Conservation (phyloP, 2,329 filamentous ascomycete species). For the Neophaeococcomyces aloes region DNA sequence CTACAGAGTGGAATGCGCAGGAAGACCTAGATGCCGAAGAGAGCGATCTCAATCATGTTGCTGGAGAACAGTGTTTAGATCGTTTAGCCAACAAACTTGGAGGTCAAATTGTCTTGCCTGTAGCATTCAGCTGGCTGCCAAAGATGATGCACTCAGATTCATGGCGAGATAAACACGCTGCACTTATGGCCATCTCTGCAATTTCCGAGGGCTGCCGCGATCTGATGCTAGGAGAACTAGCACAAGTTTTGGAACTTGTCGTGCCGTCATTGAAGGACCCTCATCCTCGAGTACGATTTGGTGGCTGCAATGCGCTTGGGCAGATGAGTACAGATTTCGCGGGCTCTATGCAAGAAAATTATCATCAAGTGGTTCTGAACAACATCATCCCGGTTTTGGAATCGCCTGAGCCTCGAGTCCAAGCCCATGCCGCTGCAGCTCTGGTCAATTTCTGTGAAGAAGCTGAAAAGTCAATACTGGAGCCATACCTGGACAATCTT, state of each 20-base stretch:
- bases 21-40: constrained; percentile 95
- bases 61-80: constrained; percentile 97
- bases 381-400: constrained; percentile 88
- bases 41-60: constrained; percentile 93
- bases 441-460: constrained; percentile 99
- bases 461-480: constrained; percentile 80
- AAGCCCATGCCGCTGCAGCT: constrained; percentile 93
- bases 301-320: constrained; percentile 94
- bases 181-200: constrained; percentile 95
- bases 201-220: constrained; percentile 96
- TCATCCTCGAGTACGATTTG: constrained; percentile 91
- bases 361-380: constrained; percentile 75
- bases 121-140: constrained; percentile 93
- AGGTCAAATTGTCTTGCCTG: constrained; percentile 80
- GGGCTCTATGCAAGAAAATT: constrained; percentile 93
- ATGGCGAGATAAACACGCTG: constrained; percentile 92
- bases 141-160: constrained; percentile 93
- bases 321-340: constrained; percentile 99
- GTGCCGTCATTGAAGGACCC: constrained; percentile 80
- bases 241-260: constrained; percentile 90
- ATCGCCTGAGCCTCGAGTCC: constrained; percentile 82
- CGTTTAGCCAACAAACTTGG: constrained; percentile 93
- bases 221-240: constrained; percentile 86
- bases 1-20: constrained; percentile 79
- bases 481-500: constrained; percentile 85